phyloP scores from a whole-genome alignment of 192 early-diverging fungal genomes.

The Backusella tuberculispora region DNA sequence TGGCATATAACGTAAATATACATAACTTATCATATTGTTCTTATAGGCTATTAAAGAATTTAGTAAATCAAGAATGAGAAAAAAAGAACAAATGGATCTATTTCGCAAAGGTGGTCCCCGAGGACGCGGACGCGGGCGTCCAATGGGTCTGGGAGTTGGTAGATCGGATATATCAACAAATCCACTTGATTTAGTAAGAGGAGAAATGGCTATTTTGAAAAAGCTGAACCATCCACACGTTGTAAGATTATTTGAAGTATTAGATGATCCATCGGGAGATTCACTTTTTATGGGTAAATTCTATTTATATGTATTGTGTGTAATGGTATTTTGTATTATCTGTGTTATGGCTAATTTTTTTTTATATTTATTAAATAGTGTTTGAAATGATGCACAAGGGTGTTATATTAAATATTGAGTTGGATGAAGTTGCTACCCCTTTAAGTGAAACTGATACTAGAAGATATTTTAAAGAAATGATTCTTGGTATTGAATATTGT shows the following conservation, averaged over 20 bases:
- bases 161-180: constrained; percentile 47
- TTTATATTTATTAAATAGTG: constrained; percentile 54
- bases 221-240: constrained; percentile 90
- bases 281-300: constrained; percentile 69
- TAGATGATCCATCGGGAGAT: constrained; percentile 89
- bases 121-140: constrained; percentile 57
- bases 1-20: neutral
- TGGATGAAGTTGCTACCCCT: constrained; percentile 55
- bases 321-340: neutral
- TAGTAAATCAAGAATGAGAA: constrained; percentile 82
- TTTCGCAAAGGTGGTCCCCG: constrained; percentile 48
- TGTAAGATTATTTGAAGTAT: constrained; percentile 88
- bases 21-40: neutral
- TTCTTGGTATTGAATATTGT: constrained; percentile 96
- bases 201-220: constrained; percentile 93
- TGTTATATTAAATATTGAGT: constrained; percentile 72
- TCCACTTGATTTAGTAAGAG: constrained; percentile 84
- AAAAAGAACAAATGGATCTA: constrained; percentile 62
- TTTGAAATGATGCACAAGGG: constrained; percentile 91
- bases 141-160: constrained; percentile 53
- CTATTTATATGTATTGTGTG: neutral
- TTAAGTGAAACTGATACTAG: constrained; percentile 63
- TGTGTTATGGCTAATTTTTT: neutral
- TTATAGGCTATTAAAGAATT: constrained; percentile 92
- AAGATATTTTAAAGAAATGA: constrained; percentile 80